These are phyloP conservation scores for Coniophora puteana DNA, from an alignment of 1,284 basidiomycete genomes.

Conservation along the genomic window DNA sequence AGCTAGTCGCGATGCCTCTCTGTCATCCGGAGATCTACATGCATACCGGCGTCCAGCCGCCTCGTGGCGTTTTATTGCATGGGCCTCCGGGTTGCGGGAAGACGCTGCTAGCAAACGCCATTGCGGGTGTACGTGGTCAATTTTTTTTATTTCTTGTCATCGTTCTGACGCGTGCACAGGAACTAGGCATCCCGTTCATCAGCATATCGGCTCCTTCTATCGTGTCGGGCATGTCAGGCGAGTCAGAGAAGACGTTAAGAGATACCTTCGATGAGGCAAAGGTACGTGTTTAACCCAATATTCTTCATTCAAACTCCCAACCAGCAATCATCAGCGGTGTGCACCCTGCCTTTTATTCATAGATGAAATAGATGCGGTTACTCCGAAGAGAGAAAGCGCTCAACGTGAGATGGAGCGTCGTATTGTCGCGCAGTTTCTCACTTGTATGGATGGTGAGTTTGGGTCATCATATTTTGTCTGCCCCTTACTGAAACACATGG, in stretches of 20 bases:
- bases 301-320: slow-evolving; percentile 1
- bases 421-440: slow-evolving; percentile 95
- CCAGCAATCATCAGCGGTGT: slow-evolving; percentile 49
- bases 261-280: slow-evolving; percentile 98
- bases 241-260: slow-evolving; percentile 92
- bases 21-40: slow-evolving; percentile 95
- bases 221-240: slow-evolving; percentile 96
- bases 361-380: slow-evolving; percentile 98
- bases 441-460: slow-evolving; percentile 90
- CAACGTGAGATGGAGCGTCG: slow-evolving; percentile 97
- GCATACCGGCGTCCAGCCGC: slow-evolving; percentile 90
- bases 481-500: not conserved
- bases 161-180: slow-evolving; percentile 40
- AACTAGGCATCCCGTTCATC: slow-evolving; percentile 91
- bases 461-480: not conserved
- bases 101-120: slow-evolving; percentile 87
- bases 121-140: slow-evolving; percentile 76
- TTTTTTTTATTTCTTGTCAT: slow-evolving; percentile 9
- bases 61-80: slow-evolving; percentile 91
- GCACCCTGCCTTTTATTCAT: slow-evolving; percentile 92
- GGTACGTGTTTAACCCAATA: slow-evolving; percentile 25
- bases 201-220: slow-evolving; percentile 92
- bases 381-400: slow-evolving; percentile 95
- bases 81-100: slow-evolving; percentile 98
- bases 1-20: slow-evolving; percentile 93